A percentile compares a stretch with the other conserved stretches of the same genome.
Evolutionary conservation across 257 asterid species (phyloP).

Genomic region (Hygrophila difformis): DNA sequence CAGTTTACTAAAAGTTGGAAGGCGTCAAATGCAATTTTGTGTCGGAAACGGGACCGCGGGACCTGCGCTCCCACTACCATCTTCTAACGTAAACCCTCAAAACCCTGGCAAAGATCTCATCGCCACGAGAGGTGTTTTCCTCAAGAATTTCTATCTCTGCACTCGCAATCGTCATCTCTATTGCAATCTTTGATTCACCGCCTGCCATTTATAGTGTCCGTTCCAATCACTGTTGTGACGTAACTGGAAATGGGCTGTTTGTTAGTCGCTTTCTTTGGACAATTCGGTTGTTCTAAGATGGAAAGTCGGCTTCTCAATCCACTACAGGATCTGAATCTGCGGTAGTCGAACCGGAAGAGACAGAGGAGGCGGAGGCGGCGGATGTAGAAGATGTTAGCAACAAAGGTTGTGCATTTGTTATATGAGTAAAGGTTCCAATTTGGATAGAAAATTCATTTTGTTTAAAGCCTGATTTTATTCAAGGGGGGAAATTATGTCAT

Average conservation of each 20-base stretch:
- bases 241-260: conserved; percentile 13
- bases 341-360: no score
- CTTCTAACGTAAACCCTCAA: conserved; percentile 10
- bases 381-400: conserved; percentile 49
- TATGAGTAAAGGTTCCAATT: no score
- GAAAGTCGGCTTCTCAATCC: conserved; percentile 19
- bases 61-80: no score
- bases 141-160: conserved; percentile 32
- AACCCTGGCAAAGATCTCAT: conserved; percentile 25
- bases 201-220: conserved; percentile 5
- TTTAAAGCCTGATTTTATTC: no score
- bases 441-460: neutral
- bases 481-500: no score
- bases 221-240: neutral
- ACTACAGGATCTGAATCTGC: neutral
- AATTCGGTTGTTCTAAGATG: conserved; percentile 46
- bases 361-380: conserved; percentile 3
- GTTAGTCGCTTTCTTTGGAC: conserved; percentile 19
- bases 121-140: conserved; percentile 54
- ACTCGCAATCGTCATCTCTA: conserved; percentile 32
- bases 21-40: no score
- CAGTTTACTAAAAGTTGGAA: no score
- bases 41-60: no score
- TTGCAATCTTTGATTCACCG: conserved; percentile 17
- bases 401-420: conserved; percentile 34